A percentile compares a stretch with the other conserved stretches of the same genome.
Conservation (phyloP, 805 yeast species). For the Lachancea fermentati region DNA sequence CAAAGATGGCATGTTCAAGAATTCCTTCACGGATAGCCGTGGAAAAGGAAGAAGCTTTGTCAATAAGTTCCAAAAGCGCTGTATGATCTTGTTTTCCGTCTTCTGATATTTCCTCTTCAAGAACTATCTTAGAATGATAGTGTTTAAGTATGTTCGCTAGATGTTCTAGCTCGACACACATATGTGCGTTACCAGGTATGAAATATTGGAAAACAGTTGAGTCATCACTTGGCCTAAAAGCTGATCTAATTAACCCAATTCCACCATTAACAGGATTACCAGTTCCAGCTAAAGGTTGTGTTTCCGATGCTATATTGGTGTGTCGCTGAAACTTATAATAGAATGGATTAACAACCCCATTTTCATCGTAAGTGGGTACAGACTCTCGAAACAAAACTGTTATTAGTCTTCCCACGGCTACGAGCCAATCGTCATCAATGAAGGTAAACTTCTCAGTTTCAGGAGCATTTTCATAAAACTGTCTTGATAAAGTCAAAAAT, state of each 20-base stretch:
- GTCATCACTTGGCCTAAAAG: slow-evolving; percentile 86
- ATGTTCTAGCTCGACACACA: slow-evolving; percentile 55
- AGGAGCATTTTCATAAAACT: slow-evolving; percentile 52
- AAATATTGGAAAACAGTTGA: slow-evolving; percentile 75
- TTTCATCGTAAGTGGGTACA: slow-evolving; percentile 49
- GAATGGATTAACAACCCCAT: slow-evolving; percentile 38
- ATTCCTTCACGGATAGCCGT: slow-evolving; percentile 48
- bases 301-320: slow-evolving; percentile 75
- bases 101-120: slow-evolving; percentile 8
- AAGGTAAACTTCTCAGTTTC: slow-evolving; percentile 40
- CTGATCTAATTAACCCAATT: slow-evolving; percentile 71
- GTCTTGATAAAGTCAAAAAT: slow-evolving; percentile 68
- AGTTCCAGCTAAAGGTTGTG: slow-evolving; percentile 68
- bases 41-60: slow-evolving; percentile 35
- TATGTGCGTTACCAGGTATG: slow-evolving; percentile 80
- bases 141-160: slow-evolving; percentile 27
- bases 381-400: slow-evolving; percentile 55
- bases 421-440: slow-evolving; percentile 47
- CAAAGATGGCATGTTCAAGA: slow-evolving; percentile 54
- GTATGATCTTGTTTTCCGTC: slow-evolving; percentile 13
- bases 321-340: slow-evolving; percentile 66
- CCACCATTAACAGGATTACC: slow-evolving; percentile 77
- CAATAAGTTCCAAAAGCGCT: slow-evolving; percentile 26
- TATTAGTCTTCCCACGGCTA: slow-evolving; percentile 49
- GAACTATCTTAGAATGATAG: slow-evolving; percentile 3